These are phyloP conservation scores for Fraxinus sp. DNA, from an alignment of 305 asterid species.

Conservation along the genomic window DNA sequence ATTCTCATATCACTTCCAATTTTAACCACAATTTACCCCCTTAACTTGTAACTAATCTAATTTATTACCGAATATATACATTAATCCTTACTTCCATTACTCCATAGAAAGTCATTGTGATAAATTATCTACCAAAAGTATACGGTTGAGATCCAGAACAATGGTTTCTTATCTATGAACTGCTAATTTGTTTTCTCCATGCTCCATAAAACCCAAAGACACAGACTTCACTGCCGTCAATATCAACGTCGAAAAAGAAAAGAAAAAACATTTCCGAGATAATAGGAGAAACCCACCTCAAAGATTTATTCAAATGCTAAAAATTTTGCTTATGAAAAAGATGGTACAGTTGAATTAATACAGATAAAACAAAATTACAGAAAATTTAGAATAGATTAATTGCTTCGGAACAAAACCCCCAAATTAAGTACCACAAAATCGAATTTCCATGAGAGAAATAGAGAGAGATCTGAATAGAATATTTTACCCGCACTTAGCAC, in stretches of 20 bases:
- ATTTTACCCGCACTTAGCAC: conserved; percentile 75
- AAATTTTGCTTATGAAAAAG: not conserved
- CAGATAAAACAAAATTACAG: conserved; percentile 15
- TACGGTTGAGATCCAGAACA: not conserved
- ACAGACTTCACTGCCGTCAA: not conserved
- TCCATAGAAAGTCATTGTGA: not conserved
- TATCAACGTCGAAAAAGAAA: not conserved
- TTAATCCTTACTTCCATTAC: not conserved
- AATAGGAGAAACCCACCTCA: not conserved
- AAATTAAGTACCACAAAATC: not conserved
- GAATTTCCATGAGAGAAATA: not conserved
- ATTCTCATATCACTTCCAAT: not conserved
- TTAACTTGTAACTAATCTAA: not conserved
- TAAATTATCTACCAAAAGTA: not conserved
- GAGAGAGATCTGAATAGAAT: not conserved
- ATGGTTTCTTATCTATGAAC: not conserved
- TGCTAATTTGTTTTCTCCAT: not conserved
- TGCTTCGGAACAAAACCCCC: not conserved
- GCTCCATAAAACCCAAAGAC: not conserved
- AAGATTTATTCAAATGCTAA: conserved; percentile 12
- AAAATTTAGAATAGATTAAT: not conserved
- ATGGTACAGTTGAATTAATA: conserved; percentile 11
- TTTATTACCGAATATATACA: not conserved
- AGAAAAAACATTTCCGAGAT: not conserved
- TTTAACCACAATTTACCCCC: not conserved